A percentile compares a stretch with the other conserved stretches of the same genome.
These are phyloP conservation scores for Straminergon stramineum DNA, from an alignment of 225 moss, liverwort and hornwort genomes.

Conservation along the genomic window DNA sequence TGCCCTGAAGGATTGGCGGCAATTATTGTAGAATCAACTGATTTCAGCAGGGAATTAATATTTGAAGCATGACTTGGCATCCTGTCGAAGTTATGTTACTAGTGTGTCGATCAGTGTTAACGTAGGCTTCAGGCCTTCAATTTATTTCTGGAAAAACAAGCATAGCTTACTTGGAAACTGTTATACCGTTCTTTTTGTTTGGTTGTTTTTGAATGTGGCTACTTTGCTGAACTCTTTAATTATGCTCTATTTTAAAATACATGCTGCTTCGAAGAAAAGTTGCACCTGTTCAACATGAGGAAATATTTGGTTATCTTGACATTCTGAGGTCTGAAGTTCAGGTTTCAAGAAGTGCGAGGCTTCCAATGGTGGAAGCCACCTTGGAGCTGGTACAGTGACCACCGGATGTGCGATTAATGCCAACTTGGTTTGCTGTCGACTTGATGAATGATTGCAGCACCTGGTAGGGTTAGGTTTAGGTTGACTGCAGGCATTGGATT, in stretches of 20 bases:
- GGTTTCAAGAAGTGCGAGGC: neutral
- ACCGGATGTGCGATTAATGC: neutral
- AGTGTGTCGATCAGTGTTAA: neutral
- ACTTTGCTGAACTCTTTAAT: neutral
- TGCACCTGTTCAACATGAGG: neutral
- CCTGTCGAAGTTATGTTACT: neutral
- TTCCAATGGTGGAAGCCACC: neutral
- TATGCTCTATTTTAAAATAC: neutral
- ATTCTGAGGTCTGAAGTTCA: neutral
- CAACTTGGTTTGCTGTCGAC: neutral
- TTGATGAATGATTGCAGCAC: neutral
- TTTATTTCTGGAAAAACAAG: neutral
- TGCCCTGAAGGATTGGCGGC: slow-evolving; percentile 1
- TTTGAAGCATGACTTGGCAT: slow-evolving; percentile 4
- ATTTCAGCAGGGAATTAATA: neutral
- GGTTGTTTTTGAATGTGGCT: neutral
- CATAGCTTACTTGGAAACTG: neutral
- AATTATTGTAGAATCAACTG: neutral
- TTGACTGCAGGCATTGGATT: neutral
- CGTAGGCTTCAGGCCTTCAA: neutral
- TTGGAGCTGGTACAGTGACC: neutral
- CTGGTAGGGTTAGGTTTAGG: neutral
- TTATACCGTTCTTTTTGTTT: neutral
- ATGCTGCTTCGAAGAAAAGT: neutral
- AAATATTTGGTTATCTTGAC: neutral